Conservation (phyloP, 768 basidiomycete species). For the Exidia glandulosa region DNA sequence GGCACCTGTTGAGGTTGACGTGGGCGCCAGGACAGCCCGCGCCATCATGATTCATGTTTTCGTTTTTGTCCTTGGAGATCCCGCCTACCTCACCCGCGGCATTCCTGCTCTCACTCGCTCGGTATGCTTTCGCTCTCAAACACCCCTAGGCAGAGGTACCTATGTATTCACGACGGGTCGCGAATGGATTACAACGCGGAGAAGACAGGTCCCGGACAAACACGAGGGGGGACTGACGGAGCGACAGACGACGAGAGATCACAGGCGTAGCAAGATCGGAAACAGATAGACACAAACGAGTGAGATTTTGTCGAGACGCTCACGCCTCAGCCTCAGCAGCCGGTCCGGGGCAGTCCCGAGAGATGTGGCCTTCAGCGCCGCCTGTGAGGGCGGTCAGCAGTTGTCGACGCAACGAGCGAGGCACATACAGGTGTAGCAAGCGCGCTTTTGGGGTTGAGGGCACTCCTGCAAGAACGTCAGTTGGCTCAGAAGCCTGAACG, state of each 20-base stretch:
- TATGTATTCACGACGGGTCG: neutral
- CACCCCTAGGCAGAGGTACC: too few relatives aligned
- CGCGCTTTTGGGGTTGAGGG: conserved; percentile 69
- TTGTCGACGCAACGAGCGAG: neutral
- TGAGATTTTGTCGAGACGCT: conserved; percentile 4
- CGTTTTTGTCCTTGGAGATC: too few relatives aligned
- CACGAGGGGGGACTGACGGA: neutral
- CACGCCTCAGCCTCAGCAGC: conserved; percentile 21
- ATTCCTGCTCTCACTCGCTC: too few relatives aligned
- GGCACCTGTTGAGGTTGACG: too few relatives aligned
- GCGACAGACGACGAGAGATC: neutral
- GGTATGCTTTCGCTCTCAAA: too few relatives aligned
- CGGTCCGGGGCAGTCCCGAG: conserved; percentile 64
- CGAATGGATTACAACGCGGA: neutral
- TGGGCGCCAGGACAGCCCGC: too few relatives aligned
- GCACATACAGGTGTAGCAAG: conserved; percentile 69
- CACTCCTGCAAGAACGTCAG: conserved; percentile 41
- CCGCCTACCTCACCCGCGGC: too few relatives aligned
- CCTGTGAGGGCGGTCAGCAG: neutral
- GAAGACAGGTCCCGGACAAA: neutral
- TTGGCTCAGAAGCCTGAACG: neutral
- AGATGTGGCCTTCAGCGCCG: conserved; percentile 48
- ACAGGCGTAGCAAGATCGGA: neutral
- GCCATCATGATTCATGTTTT: too few relatives aligned
- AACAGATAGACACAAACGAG: neutral